A percentile compares a stretch with the other conserved stretches of the same genome.
Evolutionary conservation across 208 protist species (phyloP).

Genomic region (Leishmania guyanensis): DNA sequence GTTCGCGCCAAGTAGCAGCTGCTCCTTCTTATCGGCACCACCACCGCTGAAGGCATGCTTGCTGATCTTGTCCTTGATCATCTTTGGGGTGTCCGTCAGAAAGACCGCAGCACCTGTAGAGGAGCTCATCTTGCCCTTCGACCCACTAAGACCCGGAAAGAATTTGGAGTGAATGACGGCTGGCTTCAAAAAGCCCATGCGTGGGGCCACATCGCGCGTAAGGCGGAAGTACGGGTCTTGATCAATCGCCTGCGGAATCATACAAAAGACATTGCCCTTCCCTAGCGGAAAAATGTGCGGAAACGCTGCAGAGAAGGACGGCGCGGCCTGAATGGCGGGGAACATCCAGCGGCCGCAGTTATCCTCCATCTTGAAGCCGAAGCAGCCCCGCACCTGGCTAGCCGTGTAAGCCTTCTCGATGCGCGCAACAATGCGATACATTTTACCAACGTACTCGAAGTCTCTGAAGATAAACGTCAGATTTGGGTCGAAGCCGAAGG

Average conservation of each 20-base stretch:
- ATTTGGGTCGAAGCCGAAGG: conserved; percentile 98
- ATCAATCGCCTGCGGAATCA: conserved; percentile 99
- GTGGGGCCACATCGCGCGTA: conserved; percentile 97
- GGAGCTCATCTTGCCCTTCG: conserved; percentile 98
- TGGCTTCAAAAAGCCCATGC: conserved; percentile 96
- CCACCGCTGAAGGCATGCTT: conserved; percentile 99
- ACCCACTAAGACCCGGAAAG: conserved; percentile 97
- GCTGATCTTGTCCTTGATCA: conserved; percentile 96
- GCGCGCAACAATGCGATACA: conserved; percentile 96
- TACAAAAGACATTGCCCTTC: conserved; percentile 95
- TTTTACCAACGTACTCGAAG: conserved; percentile 96
- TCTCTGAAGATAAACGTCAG: conserved; percentile 99
- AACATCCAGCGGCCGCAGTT: conserved; percentile 98
- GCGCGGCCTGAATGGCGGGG: conserved; percentile 98
- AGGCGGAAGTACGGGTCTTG: conserved; percentile 99
- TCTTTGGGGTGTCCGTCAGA: conserved; percentile 97
- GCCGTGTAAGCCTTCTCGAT: conserved; percentile 96
- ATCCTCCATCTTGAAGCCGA: conserved; percentile 96
- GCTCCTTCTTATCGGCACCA: conserved; percentile 96
- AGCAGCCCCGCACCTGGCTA: conserved; percentile 95
- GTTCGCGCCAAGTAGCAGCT: conserved; percentile 95
- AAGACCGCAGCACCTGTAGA: conserved; percentile 94
- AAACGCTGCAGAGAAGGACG: conserved; percentile 97
- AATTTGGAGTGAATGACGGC: conserved; percentile 98
- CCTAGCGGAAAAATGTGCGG: conserved; percentile 95